Evolutionary conservation across 2,329 filamentous ascomycete species (phyloP).

Genomic region (Venturiaceae sp.): DNA sequence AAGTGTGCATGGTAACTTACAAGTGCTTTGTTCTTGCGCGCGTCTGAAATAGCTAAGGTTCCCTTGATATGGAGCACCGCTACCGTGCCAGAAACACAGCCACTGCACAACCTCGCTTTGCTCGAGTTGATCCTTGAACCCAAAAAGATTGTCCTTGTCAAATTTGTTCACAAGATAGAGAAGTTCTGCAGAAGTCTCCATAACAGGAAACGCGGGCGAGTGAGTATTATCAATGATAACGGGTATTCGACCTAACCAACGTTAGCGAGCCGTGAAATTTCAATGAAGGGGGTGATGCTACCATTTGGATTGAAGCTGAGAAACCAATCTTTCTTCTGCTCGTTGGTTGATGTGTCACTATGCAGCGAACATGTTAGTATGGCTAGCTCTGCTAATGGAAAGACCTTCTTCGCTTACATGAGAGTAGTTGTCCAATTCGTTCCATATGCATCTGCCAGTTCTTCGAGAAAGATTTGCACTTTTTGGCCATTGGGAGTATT

Average conservation of each 20-base stretch:
- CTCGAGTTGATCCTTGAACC: slow-evolving; percentile 36
- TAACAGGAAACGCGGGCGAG: slow-evolving; percentile 32
- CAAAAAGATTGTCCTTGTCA: slow-evolving; percentile 35
- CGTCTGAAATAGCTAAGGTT: slow-evolving; percentile 77
- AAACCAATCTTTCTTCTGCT: slow-evolving; percentile 60
- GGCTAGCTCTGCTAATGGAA: background rate
- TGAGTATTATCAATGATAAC: slow-evolving; percentile 52
- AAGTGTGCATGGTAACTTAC: background rate
- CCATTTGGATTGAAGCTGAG: slow-evolving; percentile 52
- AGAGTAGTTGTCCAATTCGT: slow-evolving; percentile 37
- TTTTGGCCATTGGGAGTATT: slow-evolving; percentile 46
- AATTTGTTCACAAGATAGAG: slow-evolving; percentile 34
- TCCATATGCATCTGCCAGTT: slow-evolving; percentile 53
- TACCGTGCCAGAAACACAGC: slow-evolving; percentile 49
- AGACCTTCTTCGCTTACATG: slow-evolving; percentile 16
- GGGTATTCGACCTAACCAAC: slow-evolving; percentile 46
- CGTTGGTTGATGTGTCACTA: slow-evolving; percentile 38
- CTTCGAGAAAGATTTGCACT: slow-evolving; percentile 52
- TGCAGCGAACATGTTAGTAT: background rate
- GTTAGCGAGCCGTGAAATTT: slow-evolving; percentile 40
- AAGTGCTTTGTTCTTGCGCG: slow-evolving; percentile 43
- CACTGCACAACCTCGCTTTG: slow-evolving; percentile 45
- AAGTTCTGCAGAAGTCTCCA: slow-evolving; percentile 22
- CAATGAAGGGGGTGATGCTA: slow-evolving; percentile 40
- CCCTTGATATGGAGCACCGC: slow-evolving; percentile 51